Conservation (phyloP, 169 alveolate genomes). For the Cardiosporidium cionae region DNA sequence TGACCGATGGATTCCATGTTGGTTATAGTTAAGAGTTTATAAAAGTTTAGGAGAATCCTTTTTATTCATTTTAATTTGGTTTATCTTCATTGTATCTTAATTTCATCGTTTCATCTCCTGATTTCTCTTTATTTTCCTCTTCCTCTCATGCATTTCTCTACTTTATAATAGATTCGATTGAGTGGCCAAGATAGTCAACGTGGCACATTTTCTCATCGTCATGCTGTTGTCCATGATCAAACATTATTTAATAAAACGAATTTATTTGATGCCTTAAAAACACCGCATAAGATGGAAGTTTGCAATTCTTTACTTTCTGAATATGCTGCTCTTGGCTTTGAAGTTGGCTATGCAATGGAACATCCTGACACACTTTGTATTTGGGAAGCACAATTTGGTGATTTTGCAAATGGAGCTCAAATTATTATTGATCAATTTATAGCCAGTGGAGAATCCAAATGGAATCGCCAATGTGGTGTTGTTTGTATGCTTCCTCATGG, state of each 20-base stretch:
- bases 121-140: neutral
- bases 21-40: neutral
- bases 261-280: constrained; percentile 14
- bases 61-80: too few species aligned
- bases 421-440: constrained; percentile 84
- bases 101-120: neutral
- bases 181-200: constrained; percentile 91
- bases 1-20: constrained; percentile 79
- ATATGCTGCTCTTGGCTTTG: constrained; percentile 85
- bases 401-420: constrained; percentile 92
- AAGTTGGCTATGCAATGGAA: constrained; percentile 84
- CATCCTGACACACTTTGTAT: constrained; percentile 77
- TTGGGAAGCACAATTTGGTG: constrained; percentile 93
- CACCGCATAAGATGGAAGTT: constrained; percentile 38
- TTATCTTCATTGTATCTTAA: neutral
- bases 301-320: constrained; percentile 82
- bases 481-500: constrained; percentile 88
- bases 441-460: constrained; percentile 86
- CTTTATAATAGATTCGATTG: constrained; percentile 56
- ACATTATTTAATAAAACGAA: constrained; percentile 8
- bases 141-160: neutral
- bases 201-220: constrained; percentile 94
- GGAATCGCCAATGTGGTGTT: constrained; percentile 76
- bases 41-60: too few species aligned
- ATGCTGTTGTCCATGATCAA: constrained; percentile 82